Evolutionary conservation across 805 yeast species (phyloP).

Genomic region (Saccharomycodes ludwigii): DNA sequence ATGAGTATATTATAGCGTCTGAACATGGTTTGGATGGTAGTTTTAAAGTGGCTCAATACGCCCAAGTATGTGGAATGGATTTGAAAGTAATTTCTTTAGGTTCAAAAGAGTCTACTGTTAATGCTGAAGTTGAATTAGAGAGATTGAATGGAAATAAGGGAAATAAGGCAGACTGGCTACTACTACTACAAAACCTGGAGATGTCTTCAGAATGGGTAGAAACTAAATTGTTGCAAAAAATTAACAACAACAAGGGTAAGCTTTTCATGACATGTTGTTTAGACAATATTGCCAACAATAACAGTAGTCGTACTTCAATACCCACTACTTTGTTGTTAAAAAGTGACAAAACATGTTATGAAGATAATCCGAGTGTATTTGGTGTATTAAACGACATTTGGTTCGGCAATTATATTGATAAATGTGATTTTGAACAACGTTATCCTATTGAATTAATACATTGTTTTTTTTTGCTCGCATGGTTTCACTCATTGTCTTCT

Average conservation of each 20-base stretch:
- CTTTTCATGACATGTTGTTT: conserved; percentile 56
- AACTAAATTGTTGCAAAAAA: conserved; percentile 31
- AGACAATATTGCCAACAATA: conserved; percentile 31
- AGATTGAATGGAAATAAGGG: no score
- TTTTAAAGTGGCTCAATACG: conserved; percentile 34
- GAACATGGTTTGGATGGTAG: conserved; percentile 60
- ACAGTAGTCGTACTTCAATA: no score
- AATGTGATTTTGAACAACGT: no score
- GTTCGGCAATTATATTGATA: no score
- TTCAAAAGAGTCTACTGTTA: conserved; percentile 46
- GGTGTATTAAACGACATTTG: conserved; percentile 12
- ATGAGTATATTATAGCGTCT: conserved; percentile 38
- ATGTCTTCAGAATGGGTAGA: conserved; percentile 56
- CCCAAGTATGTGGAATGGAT: conserved; percentile 19
- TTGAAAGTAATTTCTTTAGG: conserved; percentile 57
- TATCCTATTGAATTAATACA: conserved; percentile 34
- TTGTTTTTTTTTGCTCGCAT: conserved; percentile 42
- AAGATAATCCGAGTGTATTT: conserved; percentile 41
- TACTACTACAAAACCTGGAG: conserved; percentile 72
- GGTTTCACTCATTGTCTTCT: conserved; percentile 58
- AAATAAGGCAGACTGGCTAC: conserved; percentile 47
- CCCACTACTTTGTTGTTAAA: conserved; percentile 42
- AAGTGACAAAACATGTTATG: conserved; percentile 41
- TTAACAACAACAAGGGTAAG: conserved; percentile 26
- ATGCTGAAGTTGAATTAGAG: conserved; percentile 43